Evolutionary conservation across 1,284 basidiomycete species (phyloP).

Genomic region (Ustilago xerochloae): DNA sequence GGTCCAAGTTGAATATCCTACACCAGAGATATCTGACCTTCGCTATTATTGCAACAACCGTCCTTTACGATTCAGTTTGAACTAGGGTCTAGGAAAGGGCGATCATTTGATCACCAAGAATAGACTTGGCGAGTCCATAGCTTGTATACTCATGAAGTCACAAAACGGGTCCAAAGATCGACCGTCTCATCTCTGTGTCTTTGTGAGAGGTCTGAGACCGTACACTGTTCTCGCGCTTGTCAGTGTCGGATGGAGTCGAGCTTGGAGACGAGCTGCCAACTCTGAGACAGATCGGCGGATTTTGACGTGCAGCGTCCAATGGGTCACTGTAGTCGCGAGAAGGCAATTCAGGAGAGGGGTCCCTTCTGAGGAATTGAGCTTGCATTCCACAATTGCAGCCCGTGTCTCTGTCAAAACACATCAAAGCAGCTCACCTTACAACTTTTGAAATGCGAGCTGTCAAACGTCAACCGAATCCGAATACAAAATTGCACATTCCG

Average conservation of each 20-base stretch:
- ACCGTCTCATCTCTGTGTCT: constrained; percentile 1
- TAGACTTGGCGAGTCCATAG: constrained; percentile 1
- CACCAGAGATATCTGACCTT: too few species aligned
- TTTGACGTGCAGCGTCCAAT: constrained; percentile 36
- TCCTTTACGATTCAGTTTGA: neutral
- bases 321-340: neutral
- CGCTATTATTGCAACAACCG: too few species aligned
- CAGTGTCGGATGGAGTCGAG: neutral
- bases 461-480: constrained; percentile 12
- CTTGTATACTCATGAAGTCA: neutral
- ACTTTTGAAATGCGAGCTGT: neutral
- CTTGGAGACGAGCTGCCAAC: neutral
- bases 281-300: constrained; percentile 36
- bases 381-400: constrained; percentile 27
- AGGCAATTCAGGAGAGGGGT: constrained; percentile 1
- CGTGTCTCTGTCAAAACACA: neutral
- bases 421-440: neutral
- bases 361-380: constrained; percentile 7
- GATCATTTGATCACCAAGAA: constrained; percentile 5
- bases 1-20: too few species aligned
- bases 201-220: too few species aligned
- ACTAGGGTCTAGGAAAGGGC: neutral
- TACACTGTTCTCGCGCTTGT: too few species aligned
- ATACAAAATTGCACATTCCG: too few species aligned
- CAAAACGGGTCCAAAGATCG: neutral